Evolutionary conservation across 768 basidiomycete species (phyloP), one percentile per base, ranked within the genome.

Genomic region (Naganishia vaughanmartiniae): DNA sequence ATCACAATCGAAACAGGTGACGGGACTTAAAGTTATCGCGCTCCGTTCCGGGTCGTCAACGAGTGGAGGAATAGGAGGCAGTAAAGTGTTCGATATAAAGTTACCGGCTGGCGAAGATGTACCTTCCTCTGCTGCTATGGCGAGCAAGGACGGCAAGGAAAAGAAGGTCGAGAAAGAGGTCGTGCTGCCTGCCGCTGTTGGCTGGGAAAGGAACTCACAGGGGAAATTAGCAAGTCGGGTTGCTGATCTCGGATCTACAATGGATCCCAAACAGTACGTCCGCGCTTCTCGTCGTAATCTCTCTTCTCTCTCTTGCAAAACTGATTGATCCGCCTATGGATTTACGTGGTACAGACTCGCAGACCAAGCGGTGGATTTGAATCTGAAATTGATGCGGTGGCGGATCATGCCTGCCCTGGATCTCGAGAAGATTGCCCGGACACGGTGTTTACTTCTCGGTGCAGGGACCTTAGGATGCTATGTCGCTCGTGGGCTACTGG

Each of bases 391-490:
- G 51, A 98, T 99, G 95, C 87, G 92, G 24, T 98, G 95, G 95
- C 87, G 95, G 24, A 93, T 98, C 73, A 84, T 98, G 24, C 96
- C 96, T 17, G 83, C 86, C 0, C 87, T 99, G 58, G 87, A 98
- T 73, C 85, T 98, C 15, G 94, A 96, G 66, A 91, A 89, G 81
- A 86, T 99, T 26, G 88, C 91, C 1, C 77, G 80, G 0, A 92
- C 93, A 2, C 86, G 83, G 70, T 95, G 92, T 78, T 83, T 99
- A 0, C 83, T 98, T 0, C 87, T 99, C 0, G 96, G 96, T 3
- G 94, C 95, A 0, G 96, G 96, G 0, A 99, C 96, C 0, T 84
- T 99, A 12, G 95, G 96, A 0, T 99, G 96, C 79, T 98, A 98
- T 77, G 95, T 98, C 34, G 88, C 93, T 0, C 84, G 95, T 33